Percentiles rank a stretch among this genome's conserved stretches.
Evolutionary conservation across 257 asterid genomes (phyloP).

Genomic region (Ocimum tenuiflorum): DNA sequence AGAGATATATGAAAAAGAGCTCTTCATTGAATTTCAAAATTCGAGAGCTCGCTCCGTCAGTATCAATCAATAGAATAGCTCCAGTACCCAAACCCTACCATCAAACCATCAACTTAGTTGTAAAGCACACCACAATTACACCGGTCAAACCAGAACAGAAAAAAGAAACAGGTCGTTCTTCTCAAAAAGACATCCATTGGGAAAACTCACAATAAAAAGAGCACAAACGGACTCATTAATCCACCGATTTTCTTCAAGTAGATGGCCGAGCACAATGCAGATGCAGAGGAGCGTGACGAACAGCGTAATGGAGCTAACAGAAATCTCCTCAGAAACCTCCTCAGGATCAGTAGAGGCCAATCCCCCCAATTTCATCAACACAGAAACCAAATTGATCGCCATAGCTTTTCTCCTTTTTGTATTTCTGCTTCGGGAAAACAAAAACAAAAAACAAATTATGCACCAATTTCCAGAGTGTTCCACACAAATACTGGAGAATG

Average conservation of each 20-base stretch:
- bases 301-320: conserved; percentile 36
- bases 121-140: neutral
- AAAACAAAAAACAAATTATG: neutral
- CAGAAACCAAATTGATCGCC: conserved; percentile 6
- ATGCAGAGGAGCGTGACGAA: conserved; percentile 53
- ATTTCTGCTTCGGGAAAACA: neutral
- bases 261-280: conserved; percentile 58
- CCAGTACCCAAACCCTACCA: conserved; percentile 63
- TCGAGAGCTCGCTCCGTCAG: conserved; percentile 50
- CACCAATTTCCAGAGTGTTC: neutral
- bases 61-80: conserved; percentile 30
- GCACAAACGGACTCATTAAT: conserved; percentile 53
- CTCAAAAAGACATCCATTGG: neutral
- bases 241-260: conserved; percentile 53
- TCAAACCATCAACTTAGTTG: neutral
- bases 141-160: neutral
- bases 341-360: conserved; percentile 17
- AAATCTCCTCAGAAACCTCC: conserved; percentile 17
- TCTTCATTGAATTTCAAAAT: conserved; percentile 55
- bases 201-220: conserved; percentile 42
- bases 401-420: neutral
- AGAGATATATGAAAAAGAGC: conserved; percentile 66
- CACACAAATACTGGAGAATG: neutral
- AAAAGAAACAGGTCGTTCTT: neutral
- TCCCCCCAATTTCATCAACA: conserved; percentile 8